Percentiles rank a stretch among this genome's conserved stretches.
phyloP scores from a whole-genome alignment of 176 grass and related monocot genomes.

The Coix lacrymajobi region DNA sequence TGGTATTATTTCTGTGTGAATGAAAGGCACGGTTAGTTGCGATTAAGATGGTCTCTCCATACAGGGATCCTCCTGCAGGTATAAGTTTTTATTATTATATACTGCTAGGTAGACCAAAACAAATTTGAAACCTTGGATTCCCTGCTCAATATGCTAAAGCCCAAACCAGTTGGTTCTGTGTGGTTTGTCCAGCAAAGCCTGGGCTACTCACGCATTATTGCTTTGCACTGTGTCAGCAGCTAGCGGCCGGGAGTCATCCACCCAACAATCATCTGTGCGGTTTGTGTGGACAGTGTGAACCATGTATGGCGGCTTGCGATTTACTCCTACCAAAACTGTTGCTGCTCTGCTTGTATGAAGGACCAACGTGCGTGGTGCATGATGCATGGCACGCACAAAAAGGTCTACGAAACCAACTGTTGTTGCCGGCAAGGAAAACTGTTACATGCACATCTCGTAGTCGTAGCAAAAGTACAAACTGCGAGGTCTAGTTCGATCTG shows the following conservation, averaged over 20 bases:
- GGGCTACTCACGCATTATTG: not conserved
- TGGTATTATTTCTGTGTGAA: too few species aligned
- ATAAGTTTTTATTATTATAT: too few species aligned
- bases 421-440: not conserved
- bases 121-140: not conserved
- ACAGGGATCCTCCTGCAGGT: too few species aligned
- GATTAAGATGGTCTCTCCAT: too few species aligned
- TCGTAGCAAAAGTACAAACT: not conserved
- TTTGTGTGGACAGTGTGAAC: not conserved
- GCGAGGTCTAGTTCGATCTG: not conserved
- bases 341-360: not conserved
- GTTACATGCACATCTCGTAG: not conserved
- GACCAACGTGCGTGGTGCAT: not conserved
- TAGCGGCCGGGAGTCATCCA: not conserved
- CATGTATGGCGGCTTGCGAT: not conserved
- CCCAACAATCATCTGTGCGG: not conserved
- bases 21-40: too few species aligned
- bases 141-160: not conserved
- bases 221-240: not conserved
- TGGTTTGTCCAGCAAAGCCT: not conserved
- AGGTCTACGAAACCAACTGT: not conserved
- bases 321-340: not conserved
- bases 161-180: not conserved
- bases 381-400: not conserved
- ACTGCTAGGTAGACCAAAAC: not conserved